These are phyloP conservation scores for Pyrenochaeta sp. DNA, from an alignment of 2,329 filamentous ascomycete genomes.

Conservation along the genomic window DNA sequence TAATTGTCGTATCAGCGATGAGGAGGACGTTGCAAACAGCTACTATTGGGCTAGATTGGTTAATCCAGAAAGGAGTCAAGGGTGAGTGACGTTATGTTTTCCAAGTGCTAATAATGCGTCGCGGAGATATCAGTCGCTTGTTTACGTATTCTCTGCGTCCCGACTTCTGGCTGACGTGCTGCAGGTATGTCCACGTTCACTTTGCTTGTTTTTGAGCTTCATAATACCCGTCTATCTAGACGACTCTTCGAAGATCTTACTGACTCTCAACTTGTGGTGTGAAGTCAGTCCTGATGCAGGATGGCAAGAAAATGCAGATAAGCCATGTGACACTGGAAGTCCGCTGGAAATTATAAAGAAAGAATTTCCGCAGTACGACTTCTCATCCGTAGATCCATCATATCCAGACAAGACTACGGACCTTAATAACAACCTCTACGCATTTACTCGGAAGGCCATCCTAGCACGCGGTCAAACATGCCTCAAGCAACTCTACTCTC, in stretches of 20 bases:
- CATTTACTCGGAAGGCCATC: constrained; percentile 62
- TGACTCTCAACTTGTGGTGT: background rate
- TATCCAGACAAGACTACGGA: constrained; percentile 69
- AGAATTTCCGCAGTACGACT: constrained; percentile 67
- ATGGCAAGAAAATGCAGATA: constrained; percentile 66
- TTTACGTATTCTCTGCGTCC: too few species aligned
- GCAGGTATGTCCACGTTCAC: background rate
- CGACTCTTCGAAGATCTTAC: background rate
- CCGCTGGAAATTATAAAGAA: constrained; percentile 53
- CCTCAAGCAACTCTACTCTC: constrained; percentile 59
- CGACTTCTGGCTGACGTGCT: background rate
- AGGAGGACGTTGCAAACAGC: constrained; percentile 72
- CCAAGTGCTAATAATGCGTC: background rate
- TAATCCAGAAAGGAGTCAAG: constrained; percentile 59
- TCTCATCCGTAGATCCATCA: constrained; percentile 64
- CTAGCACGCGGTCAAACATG: constrained; percentile 63
- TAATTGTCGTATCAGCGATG: constrained; percentile 72
- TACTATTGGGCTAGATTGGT: constrained; percentile 64
- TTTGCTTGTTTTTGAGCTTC: background rate
- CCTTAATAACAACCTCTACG: constrained; percentile 55
- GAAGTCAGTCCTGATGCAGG: constrained; percentile 64
- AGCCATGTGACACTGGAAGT: constrained; percentile 70
- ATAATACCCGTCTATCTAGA: background rate
- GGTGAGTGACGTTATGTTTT: constrained; percentile 4
- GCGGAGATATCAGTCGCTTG: too few species aligned